Conservation (phyloP, 2,329 filamentous ascomycete genomes). For the Phaeosphaeria sp. region DNA sequence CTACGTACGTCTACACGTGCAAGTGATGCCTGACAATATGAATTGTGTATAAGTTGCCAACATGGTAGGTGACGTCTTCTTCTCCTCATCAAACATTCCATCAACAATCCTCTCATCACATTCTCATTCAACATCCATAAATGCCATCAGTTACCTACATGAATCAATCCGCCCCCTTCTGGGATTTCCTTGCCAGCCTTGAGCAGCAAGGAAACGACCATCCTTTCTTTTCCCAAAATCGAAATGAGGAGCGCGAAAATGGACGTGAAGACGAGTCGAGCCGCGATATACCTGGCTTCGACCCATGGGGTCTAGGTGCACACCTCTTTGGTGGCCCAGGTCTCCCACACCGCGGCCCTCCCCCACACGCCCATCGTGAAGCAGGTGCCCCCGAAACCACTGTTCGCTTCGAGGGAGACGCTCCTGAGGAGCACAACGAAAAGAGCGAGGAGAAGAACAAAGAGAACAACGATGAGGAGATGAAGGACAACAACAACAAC, state of each 20-base stretch:
- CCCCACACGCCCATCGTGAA: conserved; percentile 2
- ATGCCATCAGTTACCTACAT: conserved; percentile 63
- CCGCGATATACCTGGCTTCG: conserved; percentile 23
- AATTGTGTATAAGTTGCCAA: conserved; percentile 32
- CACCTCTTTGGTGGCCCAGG: conserved; percentile 34
- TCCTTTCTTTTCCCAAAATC: conserved; percentile 53
- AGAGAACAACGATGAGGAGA: conserved; percentile 21
- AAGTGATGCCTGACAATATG: conserved; percentile 33
- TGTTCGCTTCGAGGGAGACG: background rate
- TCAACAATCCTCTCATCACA: conserved; percentile 10
- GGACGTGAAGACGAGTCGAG: conserved; percentile 24
- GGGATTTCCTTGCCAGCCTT: conserved; percentile 61
- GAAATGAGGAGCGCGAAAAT: conserved; percentile 33
- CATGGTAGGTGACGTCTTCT: conserved; percentile 10
- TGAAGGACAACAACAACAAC: conserved; percentile 29
- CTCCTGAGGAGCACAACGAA: conserved; percentile 5
- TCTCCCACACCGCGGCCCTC: conserved; percentile 39
- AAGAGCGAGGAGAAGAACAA: conserved; percentile 15
- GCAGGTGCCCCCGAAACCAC: background rate
- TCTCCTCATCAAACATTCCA: conserved; percentile 11
- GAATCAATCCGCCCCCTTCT: conserved; percentile 61
- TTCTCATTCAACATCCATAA: conserved; percentile 10
- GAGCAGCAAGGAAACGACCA: conserved; percentile 55
- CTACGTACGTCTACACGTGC: conserved; percentile 40
- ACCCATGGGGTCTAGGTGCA: conserved; percentile 45